Evolutionary conservation across 495 filamentous ascomycete genomes (phyloP).

Genomic region (Penicillium antarcticum): DNA sequence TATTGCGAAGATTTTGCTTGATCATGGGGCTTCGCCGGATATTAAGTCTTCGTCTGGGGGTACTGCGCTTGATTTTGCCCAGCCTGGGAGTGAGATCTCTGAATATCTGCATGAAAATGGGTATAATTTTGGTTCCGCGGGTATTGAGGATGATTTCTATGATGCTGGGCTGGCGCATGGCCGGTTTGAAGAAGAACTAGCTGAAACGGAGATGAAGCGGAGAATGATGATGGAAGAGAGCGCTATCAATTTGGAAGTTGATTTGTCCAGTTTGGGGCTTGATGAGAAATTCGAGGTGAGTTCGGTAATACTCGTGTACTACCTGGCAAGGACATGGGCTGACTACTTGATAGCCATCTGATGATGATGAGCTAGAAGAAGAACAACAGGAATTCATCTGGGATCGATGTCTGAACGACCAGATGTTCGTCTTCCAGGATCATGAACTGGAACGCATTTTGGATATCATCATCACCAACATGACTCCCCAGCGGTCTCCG

Average conservation of each 20-base stretch:
- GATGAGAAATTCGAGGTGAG: constrained; percentile 92
- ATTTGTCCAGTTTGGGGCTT: constrained; percentile 90
- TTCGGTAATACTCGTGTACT: constrained; percentile 5
- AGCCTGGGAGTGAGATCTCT: constrained; percentile 92
- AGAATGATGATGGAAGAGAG: constrained; percentile 99
- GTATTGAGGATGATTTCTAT: constrained; percentile 95
- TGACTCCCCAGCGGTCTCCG: constrained; percentile 92
- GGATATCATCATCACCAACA: constrained; percentile 95
- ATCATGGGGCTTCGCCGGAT: constrained; percentile 92
- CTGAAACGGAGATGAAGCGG: constrained; percentile 91
- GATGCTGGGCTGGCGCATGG: constrained; percentile 89
- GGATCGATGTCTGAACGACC: constrained; percentile 91
- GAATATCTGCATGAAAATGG: constrained; percentile 91
- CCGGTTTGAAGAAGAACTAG: constrained; percentile 93
- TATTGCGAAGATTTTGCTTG: constrained; percentile 86
- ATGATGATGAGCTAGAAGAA: constrained; percentile 72
- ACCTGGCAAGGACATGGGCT: constrained; percentile 4
- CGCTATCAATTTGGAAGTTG: constrained; percentile 93
- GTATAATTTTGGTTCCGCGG: constrained; percentile 80
- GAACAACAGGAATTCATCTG: constrained; percentile 96
- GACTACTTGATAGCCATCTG: constrained; percentile 54
- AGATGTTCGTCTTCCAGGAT: constrained; percentile 99
- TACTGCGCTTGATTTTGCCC: constrained; percentile 95
- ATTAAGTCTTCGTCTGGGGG: constrained; percentile 90
- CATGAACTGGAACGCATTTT: constrained; percentile 84